Percentiles rank a stretch among this genome's conserved stretches.
These are phyloP conservation scores for Saturnispora silvae DNA, from an alignment of 805 yeast species.

Conservation along the genomic window DNA sequence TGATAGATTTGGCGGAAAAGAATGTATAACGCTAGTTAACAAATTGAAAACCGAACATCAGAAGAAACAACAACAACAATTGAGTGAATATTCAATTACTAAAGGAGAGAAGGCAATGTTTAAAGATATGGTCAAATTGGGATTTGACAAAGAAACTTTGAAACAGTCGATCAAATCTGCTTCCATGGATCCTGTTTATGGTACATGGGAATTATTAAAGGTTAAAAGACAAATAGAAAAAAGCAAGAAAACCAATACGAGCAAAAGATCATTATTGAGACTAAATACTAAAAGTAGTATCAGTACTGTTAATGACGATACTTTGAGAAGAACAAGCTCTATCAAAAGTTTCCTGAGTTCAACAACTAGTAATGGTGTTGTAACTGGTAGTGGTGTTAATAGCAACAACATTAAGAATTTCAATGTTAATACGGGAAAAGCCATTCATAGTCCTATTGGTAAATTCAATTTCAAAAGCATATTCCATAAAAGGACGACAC, in stretches of 20 bases:
- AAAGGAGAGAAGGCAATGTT: conserved; percentile 53
- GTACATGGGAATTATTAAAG: conserved; percentile 59
- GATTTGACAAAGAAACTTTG: conserved; percentile 53
- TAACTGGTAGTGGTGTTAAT: too few relatives aligned
- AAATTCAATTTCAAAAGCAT: too few relatives aligned
- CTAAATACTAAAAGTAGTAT: conserved; percentile 13
- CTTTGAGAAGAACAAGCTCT: not conserved
- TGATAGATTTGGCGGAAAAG: conserved; percentile 32
- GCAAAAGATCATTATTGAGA: conserved; percentile 24
- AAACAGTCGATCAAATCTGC: conserved; percentile 45
- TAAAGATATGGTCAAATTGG: conserved; percentile 46
- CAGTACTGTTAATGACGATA: too few relatives aligned
- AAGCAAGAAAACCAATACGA: conserved; percentile 25
- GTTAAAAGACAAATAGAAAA: conserved; percentile 42
- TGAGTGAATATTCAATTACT: too few relatives aligned
- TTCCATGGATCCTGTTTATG: conserved; percentile 63
- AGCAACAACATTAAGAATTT: too few relatives aligned
- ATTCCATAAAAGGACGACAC: not conserved
- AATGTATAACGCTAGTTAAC: conserved; percentile 31
- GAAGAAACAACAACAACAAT: too few relatives aligned
- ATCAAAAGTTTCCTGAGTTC: too few relatives aligned
- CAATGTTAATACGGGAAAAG: not conserved
- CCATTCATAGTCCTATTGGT: not conserved
- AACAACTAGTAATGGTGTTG: too few relatives aligned
- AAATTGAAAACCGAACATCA: conserved; percentile 24